phyloP scores from a whole-genome alignment of 495 filamentous ascomycete genomes.

The Lentithecium fluviatile region DNA sequence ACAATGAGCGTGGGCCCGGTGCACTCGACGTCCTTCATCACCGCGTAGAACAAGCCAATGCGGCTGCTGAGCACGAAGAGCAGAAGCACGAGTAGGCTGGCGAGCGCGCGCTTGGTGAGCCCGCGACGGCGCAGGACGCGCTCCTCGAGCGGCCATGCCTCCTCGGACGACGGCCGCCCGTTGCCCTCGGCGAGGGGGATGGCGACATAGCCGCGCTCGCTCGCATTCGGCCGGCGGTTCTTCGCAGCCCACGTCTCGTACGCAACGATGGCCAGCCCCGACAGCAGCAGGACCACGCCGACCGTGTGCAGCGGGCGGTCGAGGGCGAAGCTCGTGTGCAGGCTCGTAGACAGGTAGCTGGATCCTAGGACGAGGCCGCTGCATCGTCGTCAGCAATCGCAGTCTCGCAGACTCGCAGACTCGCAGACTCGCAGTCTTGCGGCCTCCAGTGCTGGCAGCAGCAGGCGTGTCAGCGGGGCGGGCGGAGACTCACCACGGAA shows the following conservation, averaged over 20 bases:
- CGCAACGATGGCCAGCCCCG: constrained; percentile 29
- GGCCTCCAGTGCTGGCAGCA: too few relatives aligned
- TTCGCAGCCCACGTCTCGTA: constrained; percentile 13
- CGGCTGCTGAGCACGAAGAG: constrained; percentile 34
- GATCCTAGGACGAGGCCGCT: constrained; percentile 37
- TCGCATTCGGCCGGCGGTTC: neutral
- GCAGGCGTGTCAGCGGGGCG: neutral
- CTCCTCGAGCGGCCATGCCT: constrained; percentile 1
- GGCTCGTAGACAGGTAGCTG: constrained; percentile 17
- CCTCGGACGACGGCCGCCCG: neutral
- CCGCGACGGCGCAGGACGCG: neutral
- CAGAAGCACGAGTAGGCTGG: constrained; percentile 27
- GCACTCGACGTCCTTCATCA: constrained; percentile 37
- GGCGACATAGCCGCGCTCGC: constrained; percentile 17
- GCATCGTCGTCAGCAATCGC: neutral
- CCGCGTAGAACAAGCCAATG: constrained; percentile 29
- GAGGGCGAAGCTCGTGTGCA: constrained; percentile 37
- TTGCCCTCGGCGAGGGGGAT: constrained; percentile 27
- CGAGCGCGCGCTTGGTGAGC: constrained; percentile 26
- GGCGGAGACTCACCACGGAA: constrained; percentile 5
- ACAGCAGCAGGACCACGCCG: constrained; percentile 31
- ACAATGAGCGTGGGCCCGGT: constrained; percentile 25
- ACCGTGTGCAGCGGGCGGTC: constrained; percentile 42
- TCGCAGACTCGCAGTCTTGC: too few relatives aligned
- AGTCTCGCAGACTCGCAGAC: too few relatives aligned